phyloP scores from a whole-genome alignment of 805 yeast genomes.

The Isabelozyma rhagii region DNA sequence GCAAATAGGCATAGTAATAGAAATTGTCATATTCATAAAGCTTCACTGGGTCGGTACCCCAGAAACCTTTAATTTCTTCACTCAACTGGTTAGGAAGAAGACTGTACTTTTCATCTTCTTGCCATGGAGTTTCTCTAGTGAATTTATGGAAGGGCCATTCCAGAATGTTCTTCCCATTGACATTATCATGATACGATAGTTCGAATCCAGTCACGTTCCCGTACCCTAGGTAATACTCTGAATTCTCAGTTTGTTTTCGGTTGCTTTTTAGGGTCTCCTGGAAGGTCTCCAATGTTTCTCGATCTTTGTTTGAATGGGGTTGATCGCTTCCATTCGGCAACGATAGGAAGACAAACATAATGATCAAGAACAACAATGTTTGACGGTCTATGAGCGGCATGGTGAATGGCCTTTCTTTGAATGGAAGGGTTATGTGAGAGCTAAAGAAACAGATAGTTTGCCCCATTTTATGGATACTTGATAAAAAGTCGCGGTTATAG shows the following conservation, averaged over 20 bases:
- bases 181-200: conserved; percentile 59
- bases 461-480: too few species aligned
- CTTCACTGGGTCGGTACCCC: conserved; percentile 36
- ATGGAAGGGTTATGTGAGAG: too few species aligned
- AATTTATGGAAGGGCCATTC: conserved; percentile 57
- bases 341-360: conserved; percentile 31
- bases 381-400: conserved; percentile 28
- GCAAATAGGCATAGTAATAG: conserved; percentile 30
- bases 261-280: conserved; percentile 17
- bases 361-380: conserved; percentile 30
- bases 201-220: conserved; percentile 74
- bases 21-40: conserved; percentile 2
- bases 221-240: conserved; percentile 52
- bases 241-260: conserved; percentile 25
- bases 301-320: conserved; percentile 22
- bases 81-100: conserved; percentile 61
- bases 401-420: background rate
- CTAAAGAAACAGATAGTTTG: too few species aligned
- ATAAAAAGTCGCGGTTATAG: too few species aligned
- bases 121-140: conserved; percentile 40
- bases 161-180: conserved; percentile 41
- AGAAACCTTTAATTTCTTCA: conserved; percentile 44
- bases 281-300: conserved; percentile 21
- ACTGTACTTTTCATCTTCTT: conserved; percentile 49
- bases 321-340: conserved; percentile 28